Base-by-base conservation (phyloP, 768 basidiomycete species). In the Mycena metata region DNA sequence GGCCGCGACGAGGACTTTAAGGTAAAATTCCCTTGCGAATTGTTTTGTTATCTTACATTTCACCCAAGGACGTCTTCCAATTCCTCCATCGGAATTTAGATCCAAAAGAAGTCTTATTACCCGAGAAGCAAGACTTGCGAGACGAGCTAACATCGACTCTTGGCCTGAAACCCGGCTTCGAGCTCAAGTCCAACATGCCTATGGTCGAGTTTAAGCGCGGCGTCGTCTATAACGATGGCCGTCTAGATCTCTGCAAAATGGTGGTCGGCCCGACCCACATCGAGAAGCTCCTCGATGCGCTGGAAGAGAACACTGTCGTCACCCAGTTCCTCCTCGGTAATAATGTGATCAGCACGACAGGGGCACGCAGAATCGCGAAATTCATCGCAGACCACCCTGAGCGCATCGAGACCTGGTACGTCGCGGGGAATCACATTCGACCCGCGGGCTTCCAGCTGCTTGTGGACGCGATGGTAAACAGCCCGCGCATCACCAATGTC, bases 161-260 rank as follows among this genome's bases (percentile, higher is more conserved):
- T 33, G 69, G 69, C 41, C 57, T 69, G 13, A 45, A 65, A 39
- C 45, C 58, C 19, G 69, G 69, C 42, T 13, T 41, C 1, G 67
- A 69, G 19, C n/a, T 63, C 50, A 69, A 69, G 47, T 69, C 61
- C 61, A 58, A 56, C 11, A 70, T 64, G 13, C 68, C 69, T 21
- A 67, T 70, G 69, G 57, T 72, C 39, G 71, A 72, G 59, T 72
- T 72, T 65, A 67, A 70, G 33, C 64, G 66, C 4, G 71, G 71
- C 33, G 65, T 70, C 24, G 60, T 72, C n/a, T 72, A 72, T 57
- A 62, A 66, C 5, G 71, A 72, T 23, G 64, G 69, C 3, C 64
- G 71, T 5, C 50, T 72, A 0, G 71, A 72, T n/a, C 64, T 72
- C 50, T 72, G 71, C 65, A 72, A 72, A 47, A 70, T 67, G 69